Percentiles rank a stretch among this genome's conserved stretches.
Evolutionary conservation across 1,284 basidiomycete species (phyloP).

Genomic region (Pholiota adiposa): DNA sequence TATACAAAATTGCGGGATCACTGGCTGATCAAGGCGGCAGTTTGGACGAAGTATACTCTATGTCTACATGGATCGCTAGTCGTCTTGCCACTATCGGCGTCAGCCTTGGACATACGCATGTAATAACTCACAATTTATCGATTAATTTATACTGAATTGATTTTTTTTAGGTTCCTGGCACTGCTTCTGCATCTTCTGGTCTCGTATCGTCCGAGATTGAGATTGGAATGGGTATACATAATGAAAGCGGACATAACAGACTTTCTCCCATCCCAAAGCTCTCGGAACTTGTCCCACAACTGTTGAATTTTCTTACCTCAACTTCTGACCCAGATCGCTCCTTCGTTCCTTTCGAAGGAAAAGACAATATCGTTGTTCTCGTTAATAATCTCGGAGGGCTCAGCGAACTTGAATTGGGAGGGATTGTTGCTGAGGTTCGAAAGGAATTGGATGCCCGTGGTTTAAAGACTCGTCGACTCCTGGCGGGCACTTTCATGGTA

Average conservation of each 20-base stretch:
- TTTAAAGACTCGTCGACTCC: constrained; percentile 64
- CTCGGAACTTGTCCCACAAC: constrained; percentile 68
- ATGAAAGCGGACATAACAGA: constrained; percentile 82
- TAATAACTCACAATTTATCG: too few relatives aligned
- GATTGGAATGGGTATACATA: constrained; percentile 92
- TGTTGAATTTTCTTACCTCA: constrained; percentile 76
- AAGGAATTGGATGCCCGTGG: constrained; percentile 57
- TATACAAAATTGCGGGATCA: constrained; percentile 92
- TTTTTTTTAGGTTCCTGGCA: constrained; percentile 86
- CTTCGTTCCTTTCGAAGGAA: constrained; percentile 77
- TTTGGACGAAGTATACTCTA: constrained; percentile 74
- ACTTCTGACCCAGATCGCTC: constrained; percentile 83
- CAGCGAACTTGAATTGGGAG: constrained; percentile 84
- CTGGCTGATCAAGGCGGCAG: constrained; percentile 73
- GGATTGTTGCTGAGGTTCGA: constrained; percentile 67
- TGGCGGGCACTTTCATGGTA: constrained; percentile 87
- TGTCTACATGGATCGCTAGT: constrained; percentile 72
- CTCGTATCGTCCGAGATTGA: constrained; percentile 75
- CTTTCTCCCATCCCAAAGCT: constrained; percentile 75
- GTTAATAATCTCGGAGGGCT: constrained; percentile 87
- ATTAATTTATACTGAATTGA: too few relatives aligned
- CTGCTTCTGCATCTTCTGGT: constrained; percentile 61
- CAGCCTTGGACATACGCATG: constrained; percentile 93
- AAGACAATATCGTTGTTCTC: constrained; percentile 69
- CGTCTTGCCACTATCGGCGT: constrained; percentile 85